Conservation (phyloP, 1,284 basidiomycete species). For the Phellinidium pouzarii region DNA sequence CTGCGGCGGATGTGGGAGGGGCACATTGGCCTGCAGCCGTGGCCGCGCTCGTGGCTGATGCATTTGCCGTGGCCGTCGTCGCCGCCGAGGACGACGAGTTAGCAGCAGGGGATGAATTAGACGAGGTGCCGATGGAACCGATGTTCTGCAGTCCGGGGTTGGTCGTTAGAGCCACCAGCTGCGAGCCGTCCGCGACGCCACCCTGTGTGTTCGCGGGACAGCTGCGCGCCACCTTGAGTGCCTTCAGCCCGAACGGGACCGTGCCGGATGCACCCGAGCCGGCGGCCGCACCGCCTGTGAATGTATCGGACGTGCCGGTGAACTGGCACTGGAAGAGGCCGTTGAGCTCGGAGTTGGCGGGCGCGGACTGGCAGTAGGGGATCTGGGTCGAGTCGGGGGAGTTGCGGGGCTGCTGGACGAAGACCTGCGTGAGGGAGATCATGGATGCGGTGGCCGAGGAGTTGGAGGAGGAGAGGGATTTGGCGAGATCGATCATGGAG, state of each 20-base stretch:
- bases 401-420: constrained; percentile 54
- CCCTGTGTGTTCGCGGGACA: constrained; percentile 41
- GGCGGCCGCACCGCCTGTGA: constrained; percentile 34
- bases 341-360: constrained; percentile 42
- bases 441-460: constrained; percentile 47
- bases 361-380: constrained; percentile 45
- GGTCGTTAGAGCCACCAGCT: constrained; percentile 21
- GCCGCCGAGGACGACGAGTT: too few relatives aligned
- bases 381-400: constrained; percentile 40
- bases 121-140: too few relatives aligned
- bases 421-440: constrained; percentile 50
- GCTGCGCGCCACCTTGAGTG: constrained; percentile 38
- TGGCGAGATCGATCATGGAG: constrained; percentile 53
- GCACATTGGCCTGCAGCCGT: too few relatives aligned
- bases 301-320: constrained; percentile 38
- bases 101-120: too few relatives aligned
- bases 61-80: too few relatives aligned
- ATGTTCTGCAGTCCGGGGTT: constrained; percentile 20
- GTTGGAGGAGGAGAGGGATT: constrained; percentile 46
- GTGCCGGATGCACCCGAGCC: constrained; percentile 39
- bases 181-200: constrained; percentile 26
- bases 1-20: too few relatives aligned
- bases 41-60: too few relatives aligned
- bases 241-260: constrained; percentile 38
- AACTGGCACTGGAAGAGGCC: constrained; percentile 55